Evolutionary conservation across 345 rosid species (phyloP).

Genomic region (Linum trigynum): DNA sequence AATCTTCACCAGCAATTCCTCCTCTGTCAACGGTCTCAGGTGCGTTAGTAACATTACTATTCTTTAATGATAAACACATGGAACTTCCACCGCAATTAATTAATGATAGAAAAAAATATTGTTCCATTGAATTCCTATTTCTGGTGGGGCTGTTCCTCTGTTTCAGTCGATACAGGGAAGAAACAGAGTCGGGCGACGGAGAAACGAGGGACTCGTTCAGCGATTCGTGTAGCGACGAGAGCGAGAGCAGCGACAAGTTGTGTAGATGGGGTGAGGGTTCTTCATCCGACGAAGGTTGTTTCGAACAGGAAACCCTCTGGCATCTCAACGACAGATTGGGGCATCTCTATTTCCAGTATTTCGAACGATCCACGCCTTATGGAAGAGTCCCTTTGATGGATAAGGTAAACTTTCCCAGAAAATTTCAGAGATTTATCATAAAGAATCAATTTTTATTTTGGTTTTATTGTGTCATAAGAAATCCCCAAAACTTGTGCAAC

Average conservation of each 20-base stretch:
- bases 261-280: slow-evolving; percentile 62
- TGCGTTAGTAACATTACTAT: slow-evolving; percentile 6
- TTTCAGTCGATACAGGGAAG: slow-evolving; percentile 44
- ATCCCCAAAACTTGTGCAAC: too few relatives aligned
- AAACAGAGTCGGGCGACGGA: slow-evolving; percentile 58
- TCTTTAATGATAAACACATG: too few relatives aligned
- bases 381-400: slow-evolving; percentile 97
- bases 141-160: background rate
- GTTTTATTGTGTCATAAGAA: too few relatives aligned
- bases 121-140: too few relatives aligned
- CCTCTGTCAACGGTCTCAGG: slow-evolving; percentile 60
- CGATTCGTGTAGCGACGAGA: slow-evolving; percentile 82
- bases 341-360: slow-evolving; percentile 61
- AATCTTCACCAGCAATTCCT: slow-evolving; percentile 56
- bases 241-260: slow-evolving; percentile 64
- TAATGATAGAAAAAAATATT: too few relatives aligned
- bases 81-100: too few relatives aligned
- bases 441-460: too few relatives aligned
- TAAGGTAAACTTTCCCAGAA: slow-evolving; percentile 42
- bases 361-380: slow-evolving; percentile 89
- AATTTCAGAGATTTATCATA: too few relatives aligned
- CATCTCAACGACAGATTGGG: slow-evolving; percentile 74
- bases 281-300: slow-evolving; percentile 84
- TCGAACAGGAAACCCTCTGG: slow-evolving; percentile 50
- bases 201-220: slow-evolving; percentile 78